phyloP scores from a whole-genome alignment of 768 basidiomycete species.

The Suillus spraguei region DNA sequence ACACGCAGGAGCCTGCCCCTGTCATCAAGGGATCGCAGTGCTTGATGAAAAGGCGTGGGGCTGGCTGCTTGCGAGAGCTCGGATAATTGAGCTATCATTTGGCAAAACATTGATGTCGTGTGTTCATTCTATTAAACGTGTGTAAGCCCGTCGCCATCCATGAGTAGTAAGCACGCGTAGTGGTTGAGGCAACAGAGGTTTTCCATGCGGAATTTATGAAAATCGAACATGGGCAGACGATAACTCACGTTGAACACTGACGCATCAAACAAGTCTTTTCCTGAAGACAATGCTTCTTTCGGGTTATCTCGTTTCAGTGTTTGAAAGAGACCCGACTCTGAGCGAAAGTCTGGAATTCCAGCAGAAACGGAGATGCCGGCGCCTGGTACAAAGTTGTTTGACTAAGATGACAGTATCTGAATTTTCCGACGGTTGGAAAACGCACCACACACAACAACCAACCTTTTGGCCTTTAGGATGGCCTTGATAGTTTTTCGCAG shows the following conservation, averaged over 20 bases:
- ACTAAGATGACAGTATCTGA: conserved; percentile 14
- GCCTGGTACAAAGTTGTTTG: conserved; percentile 43
- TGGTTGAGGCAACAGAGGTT: conserved; percentile 5
- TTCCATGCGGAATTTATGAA: conserved; percentile 3
- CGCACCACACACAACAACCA: conserved; percentile 88
- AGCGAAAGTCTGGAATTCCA: conserved; percentile 90
- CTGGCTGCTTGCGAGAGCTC: conserved; percentile 68
- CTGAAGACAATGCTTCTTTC: conserved; percentile 66
- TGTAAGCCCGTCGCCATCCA: conserved; percentile 22
- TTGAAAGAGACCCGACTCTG: conserved; percentile 78
- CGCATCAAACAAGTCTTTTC: conserved; percentile 90
- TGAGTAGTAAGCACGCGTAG: conserved; percentile 8
- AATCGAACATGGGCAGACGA: conserved; percentile 11
- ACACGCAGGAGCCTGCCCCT: conserved; percentile 78
- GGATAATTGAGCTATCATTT: conserved; percentile 87
- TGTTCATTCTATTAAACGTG: conserved; percentile 58
- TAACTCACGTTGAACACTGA: conserved; percentile 80
- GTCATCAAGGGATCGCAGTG: conserved; percentile 75
- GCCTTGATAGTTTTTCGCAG: conserved; percentile 59
- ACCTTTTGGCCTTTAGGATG: conserved; percentile 76
- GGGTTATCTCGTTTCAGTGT: conserved; percentile 79
- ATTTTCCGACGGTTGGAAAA: conserved; percentile 24
- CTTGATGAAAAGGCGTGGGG: conserved; percentile 81
- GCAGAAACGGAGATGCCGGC: conserved; percentile 88
- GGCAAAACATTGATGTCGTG: conserved; percentile 78